Base-by-base conservation (phyloP, 805 yeast genomes). In the Zygosaccharomyces lentus region DNA sequence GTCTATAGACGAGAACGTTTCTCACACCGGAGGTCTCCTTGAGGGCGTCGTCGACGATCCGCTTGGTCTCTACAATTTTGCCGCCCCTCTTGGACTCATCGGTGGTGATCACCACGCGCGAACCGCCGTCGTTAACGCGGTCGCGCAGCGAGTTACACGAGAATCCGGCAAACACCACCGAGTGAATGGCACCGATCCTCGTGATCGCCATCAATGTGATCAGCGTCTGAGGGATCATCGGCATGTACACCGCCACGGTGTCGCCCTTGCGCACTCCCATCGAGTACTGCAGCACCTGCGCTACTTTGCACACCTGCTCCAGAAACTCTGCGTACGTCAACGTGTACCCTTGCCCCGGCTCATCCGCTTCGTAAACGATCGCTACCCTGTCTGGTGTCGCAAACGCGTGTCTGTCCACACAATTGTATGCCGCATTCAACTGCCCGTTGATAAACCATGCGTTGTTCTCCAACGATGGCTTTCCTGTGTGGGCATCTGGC, bases 1-100 rank as follows among this genome's bases (percentile, higher is more conserved):
- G 76, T 66, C 79, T 78, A 70, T 70, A 83, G 34, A 86, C 93
- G 50, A 86, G 67, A 29, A 84, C 90, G 55, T 82, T 77, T 51
- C 70, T 70, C 48, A 86, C 90, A 37, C 76, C 68, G 9, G 89
- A 87, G 61, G 87, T 78, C 51, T 73, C 72, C 45, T 69, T 69
- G 55, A 85, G 72, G 17, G 91, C 93, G 53, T 85, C 93, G 65
- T 86, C 95, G 55, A 84, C 87, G 54, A 86, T 82, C 65, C 81
- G 82, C 71, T 86, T 86, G 51, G 88, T 84, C 68, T 84, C 82
- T 54, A 84, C 81, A 56, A 81, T 80, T 67, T 81, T 84, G 46
- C 91, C 90, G 59, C 93, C 95, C 70, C 95, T 77, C 64, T 78
- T 78, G 51, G 87, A 82, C 68, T 86, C 93, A 70, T 86, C 93